These are phyloP conservation scores for Pleurotus djamor DNA, from an alignment of 768 basidiomycete species.

Conservation along the genomic window DNA sequence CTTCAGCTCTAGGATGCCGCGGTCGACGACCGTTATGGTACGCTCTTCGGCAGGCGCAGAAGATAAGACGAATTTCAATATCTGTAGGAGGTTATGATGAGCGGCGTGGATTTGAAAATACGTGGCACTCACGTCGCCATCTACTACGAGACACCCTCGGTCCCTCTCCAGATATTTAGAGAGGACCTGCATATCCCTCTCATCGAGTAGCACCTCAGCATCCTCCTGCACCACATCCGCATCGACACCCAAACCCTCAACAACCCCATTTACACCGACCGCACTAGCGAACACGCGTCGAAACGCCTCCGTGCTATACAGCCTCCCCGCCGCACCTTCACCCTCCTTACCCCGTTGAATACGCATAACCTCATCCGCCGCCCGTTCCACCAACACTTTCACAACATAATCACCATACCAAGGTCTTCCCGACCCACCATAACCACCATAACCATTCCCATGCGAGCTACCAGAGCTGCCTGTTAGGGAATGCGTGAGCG, in stretches of 20 bases:
- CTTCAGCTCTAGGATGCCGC: conserved; percentile 80
- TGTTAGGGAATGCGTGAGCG: conserved; percentile 16
- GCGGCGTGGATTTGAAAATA: background rate
- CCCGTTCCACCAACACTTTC: conserved; percentile 58
- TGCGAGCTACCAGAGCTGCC: conserved; percentile 13
- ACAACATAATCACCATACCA: conserved; percentile 77
- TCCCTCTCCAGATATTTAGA: conserved; percentile 83
- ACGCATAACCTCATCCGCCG: conserved; percentile 55
- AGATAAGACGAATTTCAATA: conserved; percentile 68
- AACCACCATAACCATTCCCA: background rate
- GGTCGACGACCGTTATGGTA: conserved; percentile 75
- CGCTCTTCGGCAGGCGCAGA: conserved; percentile 29
- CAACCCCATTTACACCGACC: conserved; percentile 16
- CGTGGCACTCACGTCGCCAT: conserved; percentile 55
- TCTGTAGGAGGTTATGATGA: too few relatives aligned
- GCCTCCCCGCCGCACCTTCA: conserved; percentile 49
- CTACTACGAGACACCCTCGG: conserved; percentile 54
- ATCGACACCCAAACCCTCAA: background rate
- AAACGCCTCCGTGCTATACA: conserved; percentile 66
- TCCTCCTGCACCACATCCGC: background rate
- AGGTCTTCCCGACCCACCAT: conserved; percentile 20
- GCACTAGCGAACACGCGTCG: conserved; percentile 51
- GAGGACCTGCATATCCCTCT: conserved; percentile 66
- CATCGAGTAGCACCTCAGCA: conserved; percentile 51
- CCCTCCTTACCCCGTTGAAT: conserved; percentile 36